These are phyloP conservation scores for Spongispora temasekensis DNA, from an alignment of 1,284 basidiomycete species.

Conservation along the genomic window DNA sequence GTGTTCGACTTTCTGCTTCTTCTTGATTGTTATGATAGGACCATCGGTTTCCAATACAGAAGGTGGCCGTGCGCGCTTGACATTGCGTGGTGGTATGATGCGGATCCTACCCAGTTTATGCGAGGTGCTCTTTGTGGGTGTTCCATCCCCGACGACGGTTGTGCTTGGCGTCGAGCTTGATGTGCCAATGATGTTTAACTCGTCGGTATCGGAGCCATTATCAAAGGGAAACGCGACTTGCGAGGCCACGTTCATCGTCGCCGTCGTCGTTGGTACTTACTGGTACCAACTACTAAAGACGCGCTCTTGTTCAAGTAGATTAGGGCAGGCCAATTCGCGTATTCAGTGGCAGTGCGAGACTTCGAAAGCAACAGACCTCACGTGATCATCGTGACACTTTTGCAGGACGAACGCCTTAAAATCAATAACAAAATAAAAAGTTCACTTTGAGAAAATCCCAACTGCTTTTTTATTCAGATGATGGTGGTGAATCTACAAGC, in stretches of 20 bases:
- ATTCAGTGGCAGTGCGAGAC: conserved; percentile 7
- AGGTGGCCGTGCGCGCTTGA: conserved; percentile 22
- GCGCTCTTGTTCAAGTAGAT: conserved; percentile 8
- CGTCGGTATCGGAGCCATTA: conserved; percentile 23
- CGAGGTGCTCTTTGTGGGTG: conserved; percentile 17
- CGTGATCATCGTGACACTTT: no score
- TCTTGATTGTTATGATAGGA: conserved; percentile 12
- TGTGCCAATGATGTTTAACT: conserved; percentile 30
- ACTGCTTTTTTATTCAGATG: no score
- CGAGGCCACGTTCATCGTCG: not conserved
- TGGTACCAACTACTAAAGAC: not conserved
- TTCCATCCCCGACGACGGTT: conserved; percentile 32
- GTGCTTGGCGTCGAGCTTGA: conserved; percentile 31
- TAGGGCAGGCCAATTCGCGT: conserved; percentile 25
- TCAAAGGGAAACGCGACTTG: conserved; percentile 10
- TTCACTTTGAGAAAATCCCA: no score
- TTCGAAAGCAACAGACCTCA: no score
- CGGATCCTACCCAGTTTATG: conserved; percentile 1
- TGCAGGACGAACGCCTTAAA: no score
- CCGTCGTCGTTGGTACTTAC: not conserved
- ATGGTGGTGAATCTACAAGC: no score
- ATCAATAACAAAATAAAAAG: no score
- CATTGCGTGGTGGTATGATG: conserved; percentile 13
- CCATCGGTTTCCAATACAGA: conserved; percentile 7
- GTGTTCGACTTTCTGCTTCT: conserved; percentile 38